These are phyloP conservation scores for Breynia disticha DNA, from an alignment of 441 rosid genomes.

Conservation along the genomic window DNA sequence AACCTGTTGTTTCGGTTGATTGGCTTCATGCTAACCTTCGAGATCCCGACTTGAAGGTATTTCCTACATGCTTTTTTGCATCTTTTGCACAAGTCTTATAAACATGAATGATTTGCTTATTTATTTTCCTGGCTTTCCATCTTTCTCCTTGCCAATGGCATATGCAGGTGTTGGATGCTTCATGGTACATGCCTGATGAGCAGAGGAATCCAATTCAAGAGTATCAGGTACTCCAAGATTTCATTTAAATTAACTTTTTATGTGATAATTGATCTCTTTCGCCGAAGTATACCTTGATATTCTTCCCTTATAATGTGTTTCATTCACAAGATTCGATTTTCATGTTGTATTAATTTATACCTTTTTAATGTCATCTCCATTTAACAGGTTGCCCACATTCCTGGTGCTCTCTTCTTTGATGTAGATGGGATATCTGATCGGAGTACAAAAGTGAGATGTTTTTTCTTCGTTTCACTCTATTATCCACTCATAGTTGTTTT, in stretches of 20 bases:
- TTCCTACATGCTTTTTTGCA: background rate
- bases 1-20: conserved; percentile 80
- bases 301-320: too few relatives aligned
- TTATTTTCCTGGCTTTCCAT: too few relatives aligned
- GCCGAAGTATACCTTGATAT: too few relatives aligned
- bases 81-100: background rate
- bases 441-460: conserved; percentile 44
- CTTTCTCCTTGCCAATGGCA: too few relatives aligned
- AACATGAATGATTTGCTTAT: too few relatives aligned
- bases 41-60: conserved; percentile 68
- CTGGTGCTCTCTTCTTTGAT: conserved; percentile 87
- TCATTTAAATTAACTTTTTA: background rate
- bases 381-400: conserved; percentile 87
- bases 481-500: conserved; percentile 1
- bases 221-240: conserved; percentile 46
- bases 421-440: conserved; percentile 77
- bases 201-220: conserved; percentile 90
- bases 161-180: conserved; percentile 77
- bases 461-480: conserved; percentile 7
- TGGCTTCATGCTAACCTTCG: conserved; percentile 81
- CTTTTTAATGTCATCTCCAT: conserved; percentile 4
- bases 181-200: conserved; percentile 98
- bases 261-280: background rate
- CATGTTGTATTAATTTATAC: conserved; percentile 1
- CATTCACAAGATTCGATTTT: background rate